Conservation (phyloP, 768 basidiomycete species). For the Amanita pallidorosea region DNA sequence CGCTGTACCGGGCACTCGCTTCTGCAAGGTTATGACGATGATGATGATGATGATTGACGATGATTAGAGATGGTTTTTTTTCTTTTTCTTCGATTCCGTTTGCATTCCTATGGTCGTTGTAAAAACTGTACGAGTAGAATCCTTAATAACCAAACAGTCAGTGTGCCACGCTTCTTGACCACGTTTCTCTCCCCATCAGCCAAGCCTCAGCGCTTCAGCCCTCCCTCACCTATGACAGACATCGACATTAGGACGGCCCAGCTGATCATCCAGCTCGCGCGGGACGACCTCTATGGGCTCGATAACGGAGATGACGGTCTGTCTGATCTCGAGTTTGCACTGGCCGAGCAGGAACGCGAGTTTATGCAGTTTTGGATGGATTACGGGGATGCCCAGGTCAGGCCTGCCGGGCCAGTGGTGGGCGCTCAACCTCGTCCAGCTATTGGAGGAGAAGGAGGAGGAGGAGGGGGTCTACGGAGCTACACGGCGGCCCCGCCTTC, state of each 20-base stretch:
- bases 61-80: too few species aligned
- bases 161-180: not conserved
- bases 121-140: too few species aligned
- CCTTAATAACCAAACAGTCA: too few species aligned
- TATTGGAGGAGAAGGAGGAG: too few species aligned
- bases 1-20: conserved; percentile 58
- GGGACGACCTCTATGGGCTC: conserved; percentile 2
- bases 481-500: too few species aligned
- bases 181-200: not conserved
- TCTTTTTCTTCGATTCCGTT: too few species aligned
- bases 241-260: conserved; percentile 2
- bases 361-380: conserved; percentile 5
- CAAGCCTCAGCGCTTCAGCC: too few species aligned
- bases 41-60: not conserved
- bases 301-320: not conserved
- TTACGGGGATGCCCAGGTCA: conserved; percentile 1
- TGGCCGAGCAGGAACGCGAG: conserved; percentile 5
- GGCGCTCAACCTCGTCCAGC: too few species aligned
- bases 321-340: conserved; percentile 2
- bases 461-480: too few species aligned
- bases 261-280: conserved; percentile 4
- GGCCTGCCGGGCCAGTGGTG: too few species aligned
- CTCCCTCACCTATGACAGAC: too few species aligned
- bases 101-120: too few species aligned
- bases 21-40: conserved; percentile 24